A percentile compares a stretch with the other conserved stretches of the same genome.
Conservation (phyloP, 2,329 filamentous ascomycete species). For the Bisporella sp. region DNA sequence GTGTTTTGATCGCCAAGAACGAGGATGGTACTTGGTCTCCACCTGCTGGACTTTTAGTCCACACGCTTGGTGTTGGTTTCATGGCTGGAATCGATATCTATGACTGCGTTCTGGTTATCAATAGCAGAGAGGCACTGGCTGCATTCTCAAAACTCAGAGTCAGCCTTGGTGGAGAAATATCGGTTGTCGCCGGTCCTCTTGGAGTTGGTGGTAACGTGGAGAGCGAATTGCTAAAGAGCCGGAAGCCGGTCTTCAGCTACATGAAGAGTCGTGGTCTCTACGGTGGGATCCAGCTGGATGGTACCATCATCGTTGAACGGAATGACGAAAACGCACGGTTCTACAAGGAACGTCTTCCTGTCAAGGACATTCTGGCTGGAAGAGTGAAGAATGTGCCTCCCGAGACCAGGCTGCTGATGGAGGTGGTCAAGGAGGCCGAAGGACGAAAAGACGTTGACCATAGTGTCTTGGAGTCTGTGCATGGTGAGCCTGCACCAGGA, state of each 20-base stretch:
- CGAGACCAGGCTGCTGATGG: slow-evolving; percentile 36
- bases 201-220: slow-evolving; percentile 38
- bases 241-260: slow-evolving; percentile 71
- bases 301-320: slow-evolving; percentile 78
- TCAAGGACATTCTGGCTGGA: slow-evolving; percentile 47
- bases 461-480: slow-evolving; percentile 53
- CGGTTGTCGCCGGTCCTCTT: slow-evolving; percentile 68
- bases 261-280: slow-evolving; percentile 85
- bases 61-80: slow-evolving; percentile 84
- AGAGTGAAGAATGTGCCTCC: slow-evolving; percentile 12
- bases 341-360: slow-evolving; percentile 59
- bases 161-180: slow-evolving; percentile 75
- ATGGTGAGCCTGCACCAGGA: slow-evolving; percentile 62
- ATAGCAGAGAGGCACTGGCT: slow-evolving; percentile 74
- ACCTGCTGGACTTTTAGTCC: slow-evolving; percentile 82
- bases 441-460: slow-evolving; percentile 70
- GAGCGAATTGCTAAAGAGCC: slow-evolving; percentile 41
- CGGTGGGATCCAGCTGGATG: slow-evolving; percentile 77
- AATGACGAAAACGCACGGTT: slow-evolving; percentile 80
- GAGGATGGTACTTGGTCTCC: slow-evolving; percentile 87
- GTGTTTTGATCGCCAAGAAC: slow-evolving; percentile 74
- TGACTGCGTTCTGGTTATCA: slow-evolving; percentile 90
- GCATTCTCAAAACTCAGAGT: slow-evolving; percentile 73
- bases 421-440: slow-evolving; percentile 81
- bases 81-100: slow-evolving; percentile 90